phyloP scores from a whole-genome alignment of 257 asterid species.

The Echium plantagineum region DNA sequence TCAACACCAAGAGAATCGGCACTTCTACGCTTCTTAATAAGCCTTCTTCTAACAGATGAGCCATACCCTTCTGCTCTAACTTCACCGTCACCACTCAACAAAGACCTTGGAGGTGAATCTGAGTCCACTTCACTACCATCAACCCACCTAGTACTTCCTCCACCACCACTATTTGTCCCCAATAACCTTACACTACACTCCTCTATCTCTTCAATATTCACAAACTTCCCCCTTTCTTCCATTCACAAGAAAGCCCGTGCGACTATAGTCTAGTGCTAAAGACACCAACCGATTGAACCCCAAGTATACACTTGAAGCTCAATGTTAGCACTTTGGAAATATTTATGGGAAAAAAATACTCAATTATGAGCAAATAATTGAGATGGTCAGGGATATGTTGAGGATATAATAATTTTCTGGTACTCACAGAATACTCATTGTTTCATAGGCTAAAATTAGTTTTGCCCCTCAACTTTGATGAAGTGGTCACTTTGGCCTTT shows the following conservation, averaged over 20 bases:
- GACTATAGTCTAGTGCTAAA: no score
- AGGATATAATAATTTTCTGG: not conserved
- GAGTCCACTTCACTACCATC: constrained; percentile 94
- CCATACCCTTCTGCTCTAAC: constrained; percentile 47
- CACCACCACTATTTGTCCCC: constrained; percentile 31
- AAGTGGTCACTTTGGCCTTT: no score
- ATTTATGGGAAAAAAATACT: not conserved
- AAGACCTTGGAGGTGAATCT: constrained; percentile 47
- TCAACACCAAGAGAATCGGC: constrained; percentile 83
- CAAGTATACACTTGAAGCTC: no score
- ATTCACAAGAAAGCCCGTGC: not conserved
- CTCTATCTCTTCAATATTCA: constrained; percentile 59
- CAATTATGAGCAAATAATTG: not conserved
- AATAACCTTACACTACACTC: constrained; percentile 51
- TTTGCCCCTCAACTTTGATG: no score
- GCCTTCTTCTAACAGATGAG: constrained; percentile 61
- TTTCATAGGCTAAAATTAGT: no score
- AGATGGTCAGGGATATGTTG: not conserved
- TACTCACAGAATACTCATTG: not conserved
- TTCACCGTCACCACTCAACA: constrained; percentile 22
- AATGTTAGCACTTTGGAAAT: not conserved
- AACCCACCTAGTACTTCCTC: constrained; percentile 76
- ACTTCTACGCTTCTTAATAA: constrained; percentile 66
- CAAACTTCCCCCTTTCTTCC: constrained; percentile 7
- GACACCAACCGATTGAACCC: no score